Evolutionary conservation across 2,329 filamentous ascomycete species (phyloP).

Genomic region (Botrytis fragariae): DNA sequence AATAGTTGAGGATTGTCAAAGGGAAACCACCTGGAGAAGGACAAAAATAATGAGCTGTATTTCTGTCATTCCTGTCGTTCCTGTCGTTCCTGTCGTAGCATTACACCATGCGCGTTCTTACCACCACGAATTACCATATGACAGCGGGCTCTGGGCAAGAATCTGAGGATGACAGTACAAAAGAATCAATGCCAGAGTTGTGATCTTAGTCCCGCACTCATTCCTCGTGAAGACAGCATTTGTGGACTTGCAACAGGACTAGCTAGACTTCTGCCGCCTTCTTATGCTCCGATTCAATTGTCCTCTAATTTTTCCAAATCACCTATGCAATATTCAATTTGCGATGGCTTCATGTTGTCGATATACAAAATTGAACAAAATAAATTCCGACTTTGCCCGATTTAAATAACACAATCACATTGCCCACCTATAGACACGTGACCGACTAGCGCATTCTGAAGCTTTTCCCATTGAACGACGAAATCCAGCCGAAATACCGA

Average conservation of each 20-base stretch:
- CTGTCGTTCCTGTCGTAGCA: not conserved
- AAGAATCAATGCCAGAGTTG: not conserved
- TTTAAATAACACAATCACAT: not conserved
- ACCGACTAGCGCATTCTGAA: conserved; percentile 15
- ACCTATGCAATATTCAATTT: not conserved
- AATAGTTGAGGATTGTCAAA: not conserved
- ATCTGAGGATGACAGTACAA: not conserved
- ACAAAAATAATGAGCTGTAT: not conserved
- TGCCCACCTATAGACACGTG: not conserved
- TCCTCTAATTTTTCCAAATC: not conserved
- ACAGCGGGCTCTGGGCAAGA: not conserved
- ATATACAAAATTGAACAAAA: not conserved
- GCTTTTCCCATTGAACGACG: conserved; percentile 21
- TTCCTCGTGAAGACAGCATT: not conserved
- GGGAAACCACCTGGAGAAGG: not conserved
- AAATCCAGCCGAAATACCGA: conserved; percentile 21
- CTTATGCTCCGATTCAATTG: not conserved
- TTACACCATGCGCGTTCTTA: not conserved
- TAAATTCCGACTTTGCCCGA: conserved; percentile 7
- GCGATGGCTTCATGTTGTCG: not conserved
- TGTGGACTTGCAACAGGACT: not conserved
- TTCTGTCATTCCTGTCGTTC: not conserved
- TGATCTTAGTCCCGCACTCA: not conserved
- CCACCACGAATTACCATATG: not conserved
- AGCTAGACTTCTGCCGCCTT: conserved; percentile 11